A percentile compares a stretch with the other conserved stretches of the same genome.
phyloP scores from a whole-genome alignment of 2,329 filamentous ascomycete genomes.

The Pseudogymnoascus sp. region DNA sequence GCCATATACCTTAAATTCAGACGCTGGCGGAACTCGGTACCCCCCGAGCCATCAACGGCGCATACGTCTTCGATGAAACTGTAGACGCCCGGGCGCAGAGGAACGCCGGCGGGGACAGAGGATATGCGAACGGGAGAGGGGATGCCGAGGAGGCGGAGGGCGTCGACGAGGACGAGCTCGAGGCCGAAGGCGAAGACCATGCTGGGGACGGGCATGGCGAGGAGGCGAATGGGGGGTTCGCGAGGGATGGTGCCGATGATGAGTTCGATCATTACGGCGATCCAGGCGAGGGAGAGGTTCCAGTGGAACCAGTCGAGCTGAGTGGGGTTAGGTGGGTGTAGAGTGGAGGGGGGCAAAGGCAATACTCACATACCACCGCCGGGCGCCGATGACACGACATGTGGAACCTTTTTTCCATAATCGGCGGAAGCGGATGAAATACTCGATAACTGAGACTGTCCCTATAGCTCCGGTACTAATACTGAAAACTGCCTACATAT shows the following conservation, averaged over 20 bases:
- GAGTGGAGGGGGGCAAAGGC: background rate
- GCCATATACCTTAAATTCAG: conserved; percentile 46
- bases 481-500: conserved; percentile 22
- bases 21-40: conserved; percentile 44
- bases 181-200: conserved; percentile 46
- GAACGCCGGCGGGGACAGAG: conserved; percentile 42
- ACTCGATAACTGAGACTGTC: conserved; percentile 47
- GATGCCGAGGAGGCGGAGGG: conserved; percentile 37
- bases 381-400: conserved; percentile 43
- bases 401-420: conserved; percentile 45
- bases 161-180: conserved; percentile 43
- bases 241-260: conserved; percentile 31
- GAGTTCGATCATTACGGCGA: conserved; percentile 49
- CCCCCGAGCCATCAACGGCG: conserved; percentile 45
- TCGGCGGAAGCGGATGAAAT: conserved; percentile 35
- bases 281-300: conserved; percentile 48
- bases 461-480: conserved; percentile 47
- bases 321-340: conserved; percentile 15
- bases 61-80: conserved; percentile 47
- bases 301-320: conserved; percentile 51
- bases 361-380: conserved; percentile 32
- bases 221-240: conserved; percentile 37
- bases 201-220: conserved; percentile 44
- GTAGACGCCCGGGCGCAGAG: conserved; percentile 47
- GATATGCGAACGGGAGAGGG: conserved; percentile 45